Percentiles rank a stretch among this genome's conserved stretches.
Evolutionary conservation across 768 basidiomycete species (phyloP).

Genomic region (Galerina marginata): DNA sequence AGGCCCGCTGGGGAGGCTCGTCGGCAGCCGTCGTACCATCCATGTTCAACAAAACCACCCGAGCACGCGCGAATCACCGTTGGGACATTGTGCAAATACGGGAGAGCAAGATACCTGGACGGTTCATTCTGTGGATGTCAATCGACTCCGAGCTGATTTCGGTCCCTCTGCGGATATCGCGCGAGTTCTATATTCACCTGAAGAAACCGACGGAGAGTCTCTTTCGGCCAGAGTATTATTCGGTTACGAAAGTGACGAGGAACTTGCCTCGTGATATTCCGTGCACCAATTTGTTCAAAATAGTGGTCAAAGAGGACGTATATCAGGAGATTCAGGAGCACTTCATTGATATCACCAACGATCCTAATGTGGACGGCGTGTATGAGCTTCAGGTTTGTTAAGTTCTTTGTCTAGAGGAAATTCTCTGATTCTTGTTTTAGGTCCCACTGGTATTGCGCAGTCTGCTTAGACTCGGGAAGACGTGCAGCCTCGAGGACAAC

Average conservation of each 20-base stretch:
- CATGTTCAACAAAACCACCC: conserved; percentile 69
- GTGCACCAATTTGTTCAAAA: conserved; percentile 80
- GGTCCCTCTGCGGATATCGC: conserved; percentile 82
- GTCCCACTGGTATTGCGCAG: conserved; percentile 85
- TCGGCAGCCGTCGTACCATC: conserved; percentile 59
- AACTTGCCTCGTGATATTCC: conserved; percentile 82
- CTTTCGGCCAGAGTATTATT: conserved; percentile 74
- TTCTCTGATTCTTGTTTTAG: conserved; percentile 42
- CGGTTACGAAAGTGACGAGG: conserved; percentile 72
- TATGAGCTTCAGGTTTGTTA: conserved; percentile 85
- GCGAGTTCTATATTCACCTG: conserved; percentile 93
- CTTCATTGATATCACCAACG: conserved; percentile 91
- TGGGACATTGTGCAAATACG: conserved; percentile 97
- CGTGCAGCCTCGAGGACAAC: conserved; percentile 70
- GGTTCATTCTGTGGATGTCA: conserved; percentile 88
- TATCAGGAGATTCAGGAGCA: conserved; percentile 88
- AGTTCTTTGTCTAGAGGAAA: not conserved
- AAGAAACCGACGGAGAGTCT: conserved; percentile 68
- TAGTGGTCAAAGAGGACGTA: conserved; percentile 81
- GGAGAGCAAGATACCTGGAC: conserved; percentile 74
- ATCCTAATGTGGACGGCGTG: conserved; percentile 93
- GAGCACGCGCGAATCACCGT: conserved; percentile 62
- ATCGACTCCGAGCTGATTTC: conserved; percentile 80
- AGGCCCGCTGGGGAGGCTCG: conserved; percentile 48
- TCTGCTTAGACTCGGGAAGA: conserved; percentile 82